phyloP scores from a whole-genome alignment of 2,329 filamentous ascomycete genomes.

The Sporothrix sp. region DNA sequence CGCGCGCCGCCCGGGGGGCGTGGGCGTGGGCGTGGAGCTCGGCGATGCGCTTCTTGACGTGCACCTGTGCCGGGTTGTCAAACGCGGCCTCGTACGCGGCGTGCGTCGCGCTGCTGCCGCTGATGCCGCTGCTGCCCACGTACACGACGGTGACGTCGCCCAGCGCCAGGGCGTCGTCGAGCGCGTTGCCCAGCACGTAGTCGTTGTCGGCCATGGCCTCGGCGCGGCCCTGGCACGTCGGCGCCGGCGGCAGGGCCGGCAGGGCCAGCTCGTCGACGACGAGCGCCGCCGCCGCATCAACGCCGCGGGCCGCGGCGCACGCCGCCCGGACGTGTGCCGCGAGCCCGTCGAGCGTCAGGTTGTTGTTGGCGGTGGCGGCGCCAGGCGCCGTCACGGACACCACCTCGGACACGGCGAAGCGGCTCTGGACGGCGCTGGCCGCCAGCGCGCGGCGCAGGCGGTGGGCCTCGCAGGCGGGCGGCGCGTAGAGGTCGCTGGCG shows the following conservation, averaged over 20 bases:
- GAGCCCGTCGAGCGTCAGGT: slow-evolving; percentile 32
- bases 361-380: slow-evolving; percentile 29
- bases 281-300: slow-evolving; percentile 25
- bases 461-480: slow-evolving; percentile 42
- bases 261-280: slow-evolving; percentile 34
- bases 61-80: slow-evolving; percentile 53
- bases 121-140: slow-evolving; percentile 30
- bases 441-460: slow-evolving; percentile 37
- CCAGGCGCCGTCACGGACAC: too few relatives aligned
- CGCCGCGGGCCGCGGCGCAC: slow-evolving; percentile 34
- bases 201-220: slow-evolving; percentile 38
- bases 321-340: slow-evolving; percentile 34
- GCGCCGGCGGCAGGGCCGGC: slow-evolving; percentile 28
- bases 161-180: slow-evolving; percentile 28
- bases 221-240: slow-evolving; percentile 35
- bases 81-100: slow-evolving; percentile 57
- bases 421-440: slow-evolving; percentile 27
- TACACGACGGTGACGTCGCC: slow-evolving; percentile 67
- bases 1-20: slow-evolving; percentile 21
- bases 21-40: slow-evolving; percentile 12
- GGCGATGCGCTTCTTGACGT: slow-evolving; percentile 54
- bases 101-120: too few relatives aligned
- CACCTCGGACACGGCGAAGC: slow-evolving; percentile 46
- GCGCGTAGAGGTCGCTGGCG: slow-evolving; percentile 53
- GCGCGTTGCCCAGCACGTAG: slow-evolving; percentile 40